Evolutionary conservation across 352 stramenopile genomes (phyloP).

Genomic region (Pythium angustatum): DNA sequence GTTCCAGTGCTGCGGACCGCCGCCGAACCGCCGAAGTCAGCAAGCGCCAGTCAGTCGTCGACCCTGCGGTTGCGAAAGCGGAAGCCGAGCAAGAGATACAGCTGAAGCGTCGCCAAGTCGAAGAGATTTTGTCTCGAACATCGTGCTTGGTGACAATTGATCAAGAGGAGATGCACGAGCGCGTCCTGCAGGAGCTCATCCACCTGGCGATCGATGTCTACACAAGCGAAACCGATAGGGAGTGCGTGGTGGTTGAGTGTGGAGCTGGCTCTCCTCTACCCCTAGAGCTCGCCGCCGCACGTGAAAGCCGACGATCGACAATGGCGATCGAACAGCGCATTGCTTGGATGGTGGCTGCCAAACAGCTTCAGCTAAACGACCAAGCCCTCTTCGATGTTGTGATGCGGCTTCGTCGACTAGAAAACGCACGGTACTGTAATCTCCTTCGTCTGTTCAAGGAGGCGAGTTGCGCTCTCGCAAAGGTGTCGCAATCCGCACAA

Average conservation of each 20-base stretch:
- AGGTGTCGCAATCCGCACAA: background rate
- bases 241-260: background rate
- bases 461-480: background rate
- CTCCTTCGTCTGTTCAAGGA: slow-evolving; percentile 2
- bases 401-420: background rate
- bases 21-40: background rate
- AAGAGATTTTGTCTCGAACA: slow-evolving; percentile 6
- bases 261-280: background rate
- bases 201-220: slow-evolving; percentile 15
- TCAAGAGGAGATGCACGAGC: slow-evolving; percentile 18
- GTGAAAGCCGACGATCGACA: slow-evolving; percentile 2
- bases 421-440: background rate
- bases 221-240: background rate
- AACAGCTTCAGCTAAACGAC: slow-evolving; percentile 15
- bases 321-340: slow-evolving; percentile 9
- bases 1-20: background rate
- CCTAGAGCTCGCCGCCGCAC: background rate
- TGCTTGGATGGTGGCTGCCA: slow-evolving; percentile 21
- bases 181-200: slow-evolving; percentile 14
- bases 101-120: slow-evolving; percentile 9
- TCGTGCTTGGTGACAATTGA: slow-evolving; percentile 14
- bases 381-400: slow-evolving; percentile 7
- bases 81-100: slow-evolving; percentile 14
- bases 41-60: slow-evolving; percentile 14
- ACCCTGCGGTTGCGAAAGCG: slow-evolving; percentile 16